These are phyloP conservation scores for Pseudopyrenochaeta lycopersici DNA, from an alignment of 2,329 filamentous ascomycete genomes.

Conservation along the genomic window DNA sequence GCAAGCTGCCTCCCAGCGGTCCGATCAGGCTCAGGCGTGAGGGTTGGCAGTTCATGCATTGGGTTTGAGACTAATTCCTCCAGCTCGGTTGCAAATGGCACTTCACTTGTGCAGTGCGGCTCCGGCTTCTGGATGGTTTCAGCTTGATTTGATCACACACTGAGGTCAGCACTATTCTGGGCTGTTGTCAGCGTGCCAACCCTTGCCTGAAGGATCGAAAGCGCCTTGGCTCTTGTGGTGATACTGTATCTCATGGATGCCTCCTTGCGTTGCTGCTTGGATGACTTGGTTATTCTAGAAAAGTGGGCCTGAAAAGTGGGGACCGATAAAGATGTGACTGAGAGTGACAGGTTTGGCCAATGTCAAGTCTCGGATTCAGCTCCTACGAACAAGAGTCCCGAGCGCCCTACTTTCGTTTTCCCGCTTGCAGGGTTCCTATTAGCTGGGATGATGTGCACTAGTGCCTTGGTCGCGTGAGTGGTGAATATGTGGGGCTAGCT, in stretches of 20 bases:
- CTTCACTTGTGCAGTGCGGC: background rate
- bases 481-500: background rate
- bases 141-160: background rate
- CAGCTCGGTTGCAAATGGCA: background rate
- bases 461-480: background rate
- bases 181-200: background rate
- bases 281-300: slow-evolving; percentile 4
- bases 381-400: background rate
- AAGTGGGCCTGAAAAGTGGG: slow-evolving; percentile 10
- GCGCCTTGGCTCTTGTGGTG: background rate
- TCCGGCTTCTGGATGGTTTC: background rate
- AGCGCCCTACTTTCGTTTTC: background rate
- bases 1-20: slow-evolving; percentile 3
- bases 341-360: slow-evolving; percentile 1
- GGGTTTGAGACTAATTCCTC: background rate
- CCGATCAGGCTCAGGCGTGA: background rate
- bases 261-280: slow-evolving; percentile 1
- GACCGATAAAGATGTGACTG: slow-evolving; percentile 9
- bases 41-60: slow-evolving; percentile 2
- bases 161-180: background rate
- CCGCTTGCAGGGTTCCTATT: slow-evolving; percentile 1
- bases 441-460: slow-evolving; percentile 6
- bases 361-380: background rate
- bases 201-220: background rate
- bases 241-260: background rate